phyloP scores from a whole-genome alignment of 2,329 filamentous ascomycete genomes.

The Claviceps digitariae region DNA sequence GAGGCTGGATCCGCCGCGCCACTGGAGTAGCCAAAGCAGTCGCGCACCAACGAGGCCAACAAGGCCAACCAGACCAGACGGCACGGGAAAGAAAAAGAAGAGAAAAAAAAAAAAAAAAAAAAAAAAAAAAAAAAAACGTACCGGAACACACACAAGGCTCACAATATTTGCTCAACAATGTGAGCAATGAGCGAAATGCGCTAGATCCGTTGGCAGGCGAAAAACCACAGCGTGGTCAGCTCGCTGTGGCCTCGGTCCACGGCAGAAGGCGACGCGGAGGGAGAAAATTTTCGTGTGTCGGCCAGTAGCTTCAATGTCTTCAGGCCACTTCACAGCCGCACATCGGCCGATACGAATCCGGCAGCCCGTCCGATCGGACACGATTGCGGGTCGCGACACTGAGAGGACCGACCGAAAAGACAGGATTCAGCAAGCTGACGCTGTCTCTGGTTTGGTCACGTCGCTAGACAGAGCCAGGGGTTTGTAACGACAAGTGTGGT shows the following conservation, averaged over 20 bases:
- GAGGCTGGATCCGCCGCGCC: slow-evolving; percentile 2
- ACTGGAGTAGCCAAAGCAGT: not conserved
- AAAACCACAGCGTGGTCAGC: not conserved
- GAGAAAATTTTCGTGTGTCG: slow-evolving; percentile 21
- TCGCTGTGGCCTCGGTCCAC: slow-evolving; percentile 10
- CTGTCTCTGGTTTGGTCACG: not conserved
- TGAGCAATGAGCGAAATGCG: not conserved
- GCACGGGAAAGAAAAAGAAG: not conserved
- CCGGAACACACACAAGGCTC: not conserved
- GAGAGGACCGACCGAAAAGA: slow-evolving; percentile 2
- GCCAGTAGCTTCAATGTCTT: slow-evolving; percentile 8
- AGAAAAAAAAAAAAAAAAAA: not conserved
- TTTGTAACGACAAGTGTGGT: not conserved
- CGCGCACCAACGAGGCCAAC: slow-evolving; percentile 1
- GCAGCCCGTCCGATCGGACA: slow-evolving; percentile 5
- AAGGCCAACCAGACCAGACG: not conserved
- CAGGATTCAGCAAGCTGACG: not conserved
- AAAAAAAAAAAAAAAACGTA: not conserved
- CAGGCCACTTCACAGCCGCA: slow-evolving; percentile 7
- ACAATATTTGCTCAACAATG: not conserved
- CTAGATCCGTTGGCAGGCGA: not conserved
- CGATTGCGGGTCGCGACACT: slow-evolving; percentile 6
- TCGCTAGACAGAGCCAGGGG: slow-evolving; percentile 2
- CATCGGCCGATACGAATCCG: slow-evolving; percentile 4
- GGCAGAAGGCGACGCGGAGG: slow-evolving; percentile 9